Base-by-base conservation (phyloP, 371 early-diverging fungal genomes). In the Phascolomyces articulosus region DNA sequence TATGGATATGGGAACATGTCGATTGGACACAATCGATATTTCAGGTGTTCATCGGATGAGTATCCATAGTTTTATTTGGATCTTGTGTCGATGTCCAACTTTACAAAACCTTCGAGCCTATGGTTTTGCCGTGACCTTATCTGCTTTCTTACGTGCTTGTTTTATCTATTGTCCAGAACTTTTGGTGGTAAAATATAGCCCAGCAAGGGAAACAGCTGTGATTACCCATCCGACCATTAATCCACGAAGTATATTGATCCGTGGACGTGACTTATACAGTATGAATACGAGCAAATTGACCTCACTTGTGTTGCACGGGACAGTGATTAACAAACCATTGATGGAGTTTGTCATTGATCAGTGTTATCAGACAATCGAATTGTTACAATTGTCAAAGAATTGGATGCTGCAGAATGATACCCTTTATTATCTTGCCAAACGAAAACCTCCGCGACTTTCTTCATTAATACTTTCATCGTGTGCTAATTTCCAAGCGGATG, bases 321-420 rank as follows among this genome's bases (percentile, higher is more conserved):
- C 51, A 11, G 51, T 51, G n/a, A 24, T 51, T n/a, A 51, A 51
- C 24, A 51, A 51, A n/a, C 51, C 51, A 3, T 20, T 51, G 51
- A 51, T 51, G 51, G 51, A 51, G 26, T 51, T 51, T 24, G 21
- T 51, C 6, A 51, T 51, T 15, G 51, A 51, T 51, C 51, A 51
- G 15, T 51, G 51, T 51, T 51, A 51, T 24, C 51, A 51, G 23
- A 51, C 51, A n/a, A 51, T 51, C 21, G 51, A 51, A 23, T 51
- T 23, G 7, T 4, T 51, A 23, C 51, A 51, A 24, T 24, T 51
- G 26, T 24, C 51, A 0, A 51, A 51, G 1, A 51, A 51, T n/a
- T 51, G 51, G 51, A 51, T 51, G 51, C n/a, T 51, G 26, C 51
- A 51, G 3, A 51, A 51, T 24, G 51, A 51, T 51, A 51, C 51